Percentiles rank a stretch among this genome's conserved stretches.
These are phyloP conservation scores for Galeopsis tetrahit DNA, from an alignment of 257 asterid species.

Conservation along the genomic window DNA sequence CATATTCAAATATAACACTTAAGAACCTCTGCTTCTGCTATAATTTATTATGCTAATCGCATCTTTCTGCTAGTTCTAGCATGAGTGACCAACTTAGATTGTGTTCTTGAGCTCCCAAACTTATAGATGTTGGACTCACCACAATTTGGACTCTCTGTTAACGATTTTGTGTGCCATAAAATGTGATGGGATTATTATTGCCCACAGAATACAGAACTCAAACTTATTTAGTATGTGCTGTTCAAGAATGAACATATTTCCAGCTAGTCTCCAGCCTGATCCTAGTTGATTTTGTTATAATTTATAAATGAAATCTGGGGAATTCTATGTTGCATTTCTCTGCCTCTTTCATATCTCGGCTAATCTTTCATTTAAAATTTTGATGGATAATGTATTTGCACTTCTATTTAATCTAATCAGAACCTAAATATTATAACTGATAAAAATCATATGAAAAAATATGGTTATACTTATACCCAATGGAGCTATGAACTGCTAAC, in stretches of 20 bases:
- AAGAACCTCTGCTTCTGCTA: slow-evolving; percentile 11
- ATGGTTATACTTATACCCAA: slow-evolving; percentile 10
- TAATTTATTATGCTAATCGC: slow-evolving; percentile 19
- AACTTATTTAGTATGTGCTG: background rate
- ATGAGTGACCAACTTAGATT: slow-evolving; percentile 24
- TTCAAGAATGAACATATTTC: slow-evolving; percentile 15
- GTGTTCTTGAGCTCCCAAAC: slow-evolving; percentile 17
- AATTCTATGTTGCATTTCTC: slow-evolving; percentile 10
- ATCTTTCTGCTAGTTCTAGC: slow-evolving; percentile 32
- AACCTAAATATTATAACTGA: slow-evolving; percentile 8
- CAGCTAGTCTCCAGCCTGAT: slow-evolving; percentile 21
- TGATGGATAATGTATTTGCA: slow-evolving; percentile 10
- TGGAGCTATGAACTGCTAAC: background rate
- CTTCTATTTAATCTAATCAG: slow-evolving; percentile 18
- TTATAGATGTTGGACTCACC: slow-evolving; percentile 10
- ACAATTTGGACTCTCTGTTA: slow-evolving; percentile 23
- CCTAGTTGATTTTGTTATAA: background rate
- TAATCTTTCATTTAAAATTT: slow-evolving; percentile 1
- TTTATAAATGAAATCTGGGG: slow-evolving; percentile 11
- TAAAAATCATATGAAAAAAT: background rate
- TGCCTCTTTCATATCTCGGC: slow-evolving; percentile 10
- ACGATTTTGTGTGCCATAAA: slow-evolving; percentile 8
- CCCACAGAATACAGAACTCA: background rate
- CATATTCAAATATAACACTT: slow-evolving; percentile 11
- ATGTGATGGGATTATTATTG: background rate